Percentiles rank a stretch among this genome's conserved stretches.
phyloP scores from a whole-genome alignment of 2,329 filamentous ascomycete species.

The Rhinocladiella similis region DNA sequence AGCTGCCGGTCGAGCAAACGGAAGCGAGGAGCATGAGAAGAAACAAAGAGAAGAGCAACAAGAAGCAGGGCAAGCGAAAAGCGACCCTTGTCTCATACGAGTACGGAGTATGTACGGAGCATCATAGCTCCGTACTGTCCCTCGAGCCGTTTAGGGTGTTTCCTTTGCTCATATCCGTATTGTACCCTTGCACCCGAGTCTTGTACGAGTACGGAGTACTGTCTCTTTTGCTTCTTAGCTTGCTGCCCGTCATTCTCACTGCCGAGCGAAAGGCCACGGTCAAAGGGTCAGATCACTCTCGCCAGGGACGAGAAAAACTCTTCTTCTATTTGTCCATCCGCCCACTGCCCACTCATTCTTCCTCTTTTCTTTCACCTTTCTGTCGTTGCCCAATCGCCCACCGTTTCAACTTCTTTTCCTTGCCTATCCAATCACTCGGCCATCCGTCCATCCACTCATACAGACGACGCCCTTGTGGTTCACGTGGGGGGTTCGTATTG shows the following conservation, averaged over 20 bases:
- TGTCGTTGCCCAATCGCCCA: slow-evolving; percentile 25
- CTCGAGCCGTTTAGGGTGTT: too few species aligned
- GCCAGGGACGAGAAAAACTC: neutral
- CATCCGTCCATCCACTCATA: slow-evolving; percentile 15
- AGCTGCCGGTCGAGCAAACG: neutral
- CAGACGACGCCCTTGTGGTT: slow-evolving; percentile 5
- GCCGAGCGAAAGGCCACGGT: too few species aligned
- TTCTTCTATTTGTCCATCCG: slow-evolving; percentile 10
- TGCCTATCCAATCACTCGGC: slow-evolving; percentile 24
- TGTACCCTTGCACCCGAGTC: too few species aligned
- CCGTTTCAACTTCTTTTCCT: slow-evolving; percentile 20
- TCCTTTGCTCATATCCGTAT: too few species aligned
- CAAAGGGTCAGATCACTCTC: neutral
- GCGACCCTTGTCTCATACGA: neutral
- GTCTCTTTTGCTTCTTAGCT: neutral
- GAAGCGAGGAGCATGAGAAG: neutral
- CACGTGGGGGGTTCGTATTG: slow-evolving; percentile 15
- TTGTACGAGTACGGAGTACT: too few species aligned
- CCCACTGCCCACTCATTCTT: slow-evolving; percentile 7
- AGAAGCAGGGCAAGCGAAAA: neutral
- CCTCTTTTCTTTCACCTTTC: slow-evolving; percentile 16
- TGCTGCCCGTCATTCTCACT: neutral
- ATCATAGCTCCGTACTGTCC: too few species aligned
- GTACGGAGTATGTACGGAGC: neutral
- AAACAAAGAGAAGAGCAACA: neutral